These are phyloP conservation scores for Casaregolazyma lundiana DNA, from an alignment of 1,139 yeast genomes.

Conservation along the genomic window DNA sequence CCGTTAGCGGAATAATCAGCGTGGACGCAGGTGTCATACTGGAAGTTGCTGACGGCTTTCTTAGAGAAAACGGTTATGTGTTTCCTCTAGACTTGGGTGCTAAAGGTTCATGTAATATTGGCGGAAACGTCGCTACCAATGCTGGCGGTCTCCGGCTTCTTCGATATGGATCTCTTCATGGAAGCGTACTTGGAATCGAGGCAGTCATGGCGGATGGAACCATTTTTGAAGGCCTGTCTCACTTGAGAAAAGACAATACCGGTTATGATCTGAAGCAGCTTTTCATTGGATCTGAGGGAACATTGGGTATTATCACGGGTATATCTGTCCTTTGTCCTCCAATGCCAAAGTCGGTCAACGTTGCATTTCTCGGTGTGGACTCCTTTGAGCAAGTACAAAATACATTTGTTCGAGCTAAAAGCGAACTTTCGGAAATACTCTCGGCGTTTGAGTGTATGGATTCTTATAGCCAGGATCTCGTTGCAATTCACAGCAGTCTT, in stretches of 20 bases:
- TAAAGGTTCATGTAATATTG: conserved; percentile 94
- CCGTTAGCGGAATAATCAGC: conserved; percentile 77
- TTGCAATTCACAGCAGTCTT: conserved; percentile 45
- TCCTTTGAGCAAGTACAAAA: conserved; percentile 78
- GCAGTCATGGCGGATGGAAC: conserved; percentile 90
- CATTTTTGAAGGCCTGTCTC: conserved; percentile 69
- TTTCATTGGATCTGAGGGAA: conserved; percentile 91
- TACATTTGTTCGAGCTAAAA: conserved; percentile 74
- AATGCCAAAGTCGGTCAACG: conserved; percentile 83
- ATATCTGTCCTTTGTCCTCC: conserved; percentile 87
- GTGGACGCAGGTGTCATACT: conserved; percentile 89
- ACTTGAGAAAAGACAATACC: conserved; percentile 88
- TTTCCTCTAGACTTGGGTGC: conserved; percentile 96
- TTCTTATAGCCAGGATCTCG: conserved; percentile 61
- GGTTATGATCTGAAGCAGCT: conserved; percentile 90
- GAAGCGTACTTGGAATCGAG: conserved; percentile 85
- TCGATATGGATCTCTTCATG: conserved; percentile 90
- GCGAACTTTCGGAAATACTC: conserved; percentile 75
- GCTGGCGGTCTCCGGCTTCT: conserved; percentile 92
- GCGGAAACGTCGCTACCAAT: conserved; percentile 93
- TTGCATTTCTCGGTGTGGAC: conserved; percentile 80
- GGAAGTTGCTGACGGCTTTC: conserved; percentile 76
- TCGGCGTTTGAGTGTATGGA: conserved; percentile 98
- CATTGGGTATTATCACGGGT: conserved; percentile 86
- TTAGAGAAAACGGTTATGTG: conserved; percentile 78